A percentile compares a stretch with the other conserved stretches of the same genome.
These are phyloP conservation scores for Penicillium thymicola DNA, from an alignment of 2,329 filamentous ascomycete genomes.

Conservation along the genomic window DNA sequence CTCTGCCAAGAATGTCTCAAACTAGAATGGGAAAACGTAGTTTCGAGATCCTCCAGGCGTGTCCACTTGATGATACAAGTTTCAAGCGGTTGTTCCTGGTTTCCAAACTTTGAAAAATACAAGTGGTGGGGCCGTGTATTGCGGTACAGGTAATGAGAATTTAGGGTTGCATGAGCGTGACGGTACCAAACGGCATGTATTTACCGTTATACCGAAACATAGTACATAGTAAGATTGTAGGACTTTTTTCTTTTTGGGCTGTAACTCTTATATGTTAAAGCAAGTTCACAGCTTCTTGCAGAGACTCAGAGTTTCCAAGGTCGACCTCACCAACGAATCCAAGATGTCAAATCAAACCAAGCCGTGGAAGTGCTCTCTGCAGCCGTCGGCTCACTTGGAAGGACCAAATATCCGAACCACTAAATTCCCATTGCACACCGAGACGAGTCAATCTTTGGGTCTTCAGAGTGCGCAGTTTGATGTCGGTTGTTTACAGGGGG, in stretches of 20 bases:
- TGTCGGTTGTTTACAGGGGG: neutral
- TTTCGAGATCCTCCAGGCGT: no score
- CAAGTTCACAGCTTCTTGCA: neutral
- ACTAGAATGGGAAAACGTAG: neutral
- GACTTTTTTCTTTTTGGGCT: neutral
- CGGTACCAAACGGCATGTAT: neutral
- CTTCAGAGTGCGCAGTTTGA: neutral
- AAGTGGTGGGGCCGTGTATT: neutral
- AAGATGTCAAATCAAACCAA: neutral
- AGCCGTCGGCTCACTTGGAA: neutral
- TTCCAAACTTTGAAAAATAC: neutral
- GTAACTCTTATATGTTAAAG: neutral
- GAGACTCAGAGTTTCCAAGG: neutral
- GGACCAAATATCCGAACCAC: neutral
- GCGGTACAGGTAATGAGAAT: neutral
- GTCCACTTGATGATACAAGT: neutral
- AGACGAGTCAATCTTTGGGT: neutral
- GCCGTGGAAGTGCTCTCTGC: neutral
- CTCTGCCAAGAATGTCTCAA: neutral
- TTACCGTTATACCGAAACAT: neutral
- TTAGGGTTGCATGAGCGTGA: neutral
- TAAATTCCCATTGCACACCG: neutral
- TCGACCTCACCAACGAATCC: neutral
- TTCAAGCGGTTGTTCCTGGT: neutral
- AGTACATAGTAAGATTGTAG: neutral